Evolutionary conservation across 805 yeast species (phyloP).

Genomic region (Schwanniomyces polymorphus): DNA sequence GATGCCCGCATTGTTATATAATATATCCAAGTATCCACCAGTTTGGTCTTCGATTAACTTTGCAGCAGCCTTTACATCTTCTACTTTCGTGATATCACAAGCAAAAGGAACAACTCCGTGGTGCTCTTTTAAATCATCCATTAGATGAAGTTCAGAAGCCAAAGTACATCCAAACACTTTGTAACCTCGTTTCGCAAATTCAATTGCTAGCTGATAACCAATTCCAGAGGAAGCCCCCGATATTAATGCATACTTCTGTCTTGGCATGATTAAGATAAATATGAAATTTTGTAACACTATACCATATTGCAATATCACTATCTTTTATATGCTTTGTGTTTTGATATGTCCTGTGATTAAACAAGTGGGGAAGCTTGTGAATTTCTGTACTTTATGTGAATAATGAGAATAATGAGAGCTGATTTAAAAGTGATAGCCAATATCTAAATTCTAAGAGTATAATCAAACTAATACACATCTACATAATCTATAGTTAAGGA

Average conservation of each 20-base stretch:
- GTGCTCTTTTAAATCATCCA: constrained; percentile 24
- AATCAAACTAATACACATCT: too few species aligned
- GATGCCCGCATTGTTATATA: constrained; percentile 45
- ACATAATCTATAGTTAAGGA: too few species aligned
- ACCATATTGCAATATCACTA: too few species aligned
- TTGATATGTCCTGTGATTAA: not conserved
- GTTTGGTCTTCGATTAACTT: constrained; percentile 20
- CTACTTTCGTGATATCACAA: constrained; percentile 36
- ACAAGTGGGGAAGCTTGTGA: not conserved
- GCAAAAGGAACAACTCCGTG: constrained; percentile 26
- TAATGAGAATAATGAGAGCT: too few species aligned
- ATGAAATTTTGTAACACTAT: not conserved
- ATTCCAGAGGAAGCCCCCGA: constrained; percentile 55
- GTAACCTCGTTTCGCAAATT: constrained; percentile 43
- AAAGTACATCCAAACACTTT: constrained; percentile 37
- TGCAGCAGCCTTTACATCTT: constrained; percentile 23
- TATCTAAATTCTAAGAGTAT: too few species aligned
- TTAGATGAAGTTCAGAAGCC: constrained; percentile 29
- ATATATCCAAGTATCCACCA: constrained; percentile 33
- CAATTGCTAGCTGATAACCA: constrained; percentile 44
- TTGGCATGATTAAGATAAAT: not conserved
- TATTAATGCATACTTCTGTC: constrained; percentile 38
- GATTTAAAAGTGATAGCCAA: too few species aligned
- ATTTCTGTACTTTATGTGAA: not conserved
- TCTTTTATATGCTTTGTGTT: too few species aligned